Conservation (phyloP, 1,284 basidiomycete species). For the Tilletia indica region DNA sequence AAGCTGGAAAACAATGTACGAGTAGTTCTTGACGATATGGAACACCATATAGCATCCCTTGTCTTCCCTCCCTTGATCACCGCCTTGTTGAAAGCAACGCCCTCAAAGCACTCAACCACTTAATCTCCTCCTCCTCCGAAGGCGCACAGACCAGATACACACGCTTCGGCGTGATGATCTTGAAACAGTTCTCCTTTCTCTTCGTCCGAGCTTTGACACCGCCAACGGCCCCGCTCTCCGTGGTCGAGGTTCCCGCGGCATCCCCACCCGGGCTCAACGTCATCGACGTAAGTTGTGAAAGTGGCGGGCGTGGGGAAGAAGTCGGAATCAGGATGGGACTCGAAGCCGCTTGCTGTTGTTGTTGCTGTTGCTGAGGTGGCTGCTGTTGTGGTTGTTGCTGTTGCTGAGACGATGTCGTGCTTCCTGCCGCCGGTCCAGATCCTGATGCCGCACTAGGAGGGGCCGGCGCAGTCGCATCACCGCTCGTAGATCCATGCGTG, state of each 20-base stretch:
- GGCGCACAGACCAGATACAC: constrained; percentile 87
- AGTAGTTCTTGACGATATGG: too few species aligned
- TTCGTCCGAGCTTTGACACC: constrained; percentile 27
- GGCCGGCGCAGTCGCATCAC: neutral
- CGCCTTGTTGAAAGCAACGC: constrained; percentile 10
- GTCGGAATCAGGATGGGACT: constrained; percentile 9
- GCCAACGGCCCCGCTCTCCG: neutral
- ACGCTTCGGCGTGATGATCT: constrained; percentile 91
- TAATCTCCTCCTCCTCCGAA: constrained; percentile 95
- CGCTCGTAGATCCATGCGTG: constrained; percentile 4
- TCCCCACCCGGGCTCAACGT: constrained; percentile 23
- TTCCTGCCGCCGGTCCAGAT: too few species aligned
- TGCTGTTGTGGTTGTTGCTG: too few species aligned
- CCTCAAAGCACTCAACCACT: constrained; percentile 87
- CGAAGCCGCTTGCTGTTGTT: neutral
- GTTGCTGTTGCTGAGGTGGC: neutral
- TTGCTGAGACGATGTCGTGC: too few species aligned
- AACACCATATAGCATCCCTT: too few species aligned
- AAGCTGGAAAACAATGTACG: neutral
- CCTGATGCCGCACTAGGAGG: too few species aligned
- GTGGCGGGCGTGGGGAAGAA: neutral
- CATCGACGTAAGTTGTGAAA: neutral
- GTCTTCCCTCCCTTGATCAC: neutral
- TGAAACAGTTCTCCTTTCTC: constrained; percentile 70
- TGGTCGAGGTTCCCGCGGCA: constrained; percentile 18